Percentiles rank a stretch among this genome's conserved stretches.
phyloP scores from a whole-genome alignment of 257 asterid genomes.

The Catharanthus roseus region DNA sequence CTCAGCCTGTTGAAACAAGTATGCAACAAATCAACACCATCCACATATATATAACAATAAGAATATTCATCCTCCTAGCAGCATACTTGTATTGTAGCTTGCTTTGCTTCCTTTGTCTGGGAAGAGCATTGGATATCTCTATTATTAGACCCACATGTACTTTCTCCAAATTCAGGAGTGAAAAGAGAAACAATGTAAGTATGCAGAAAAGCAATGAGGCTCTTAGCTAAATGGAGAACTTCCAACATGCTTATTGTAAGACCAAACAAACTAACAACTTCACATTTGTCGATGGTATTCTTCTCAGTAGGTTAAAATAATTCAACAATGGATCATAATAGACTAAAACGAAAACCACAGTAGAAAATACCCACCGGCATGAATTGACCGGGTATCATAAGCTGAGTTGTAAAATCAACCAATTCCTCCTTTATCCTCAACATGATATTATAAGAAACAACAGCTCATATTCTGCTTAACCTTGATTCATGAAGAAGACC shows the following conservation, averaged over 20 bases:
- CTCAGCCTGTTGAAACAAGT: conserved; percentile 60
- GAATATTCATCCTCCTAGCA: conserved; percentile 1
- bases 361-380: conserved; percentile 47
- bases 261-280: background rate
- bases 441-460: background rate
- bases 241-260: background rate
- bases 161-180: background rate
- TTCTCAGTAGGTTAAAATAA: background rate
- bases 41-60: background rate
- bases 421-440: no score
- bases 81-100: conserved; percentile 45
- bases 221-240: background rate
- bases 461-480: background rate
- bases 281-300: background rate
- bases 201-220: background rate
- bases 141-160: conserved; percentile 70
- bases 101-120: conserved; percentile 93
- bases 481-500: background rate
- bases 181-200: background rate
- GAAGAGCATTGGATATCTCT: conserved; percentile 96
- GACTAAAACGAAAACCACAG: background rate
- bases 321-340: background rate
- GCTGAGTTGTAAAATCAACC: conserved; percentile 55
- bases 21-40: background rate
- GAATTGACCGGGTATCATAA: conserved; percentile 35